Evolutionary conservation across 2,329 filamentous ascomycete genomes (phyloP).

Genomic region (Botryotinia convoluta): DNA sequence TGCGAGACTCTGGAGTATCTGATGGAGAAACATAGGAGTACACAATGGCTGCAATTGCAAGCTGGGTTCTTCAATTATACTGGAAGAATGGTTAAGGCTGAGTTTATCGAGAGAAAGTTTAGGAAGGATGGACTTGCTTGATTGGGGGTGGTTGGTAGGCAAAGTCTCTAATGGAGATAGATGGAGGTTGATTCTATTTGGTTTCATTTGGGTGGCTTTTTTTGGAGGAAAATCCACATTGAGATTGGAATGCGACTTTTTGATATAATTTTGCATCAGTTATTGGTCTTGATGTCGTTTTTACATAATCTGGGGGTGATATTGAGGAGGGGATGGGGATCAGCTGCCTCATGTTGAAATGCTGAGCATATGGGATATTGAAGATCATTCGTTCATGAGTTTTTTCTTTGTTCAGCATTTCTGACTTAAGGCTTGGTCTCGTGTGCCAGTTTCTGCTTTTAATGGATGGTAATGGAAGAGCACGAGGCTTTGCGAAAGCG

Average conservation of each 20-base stretch:
- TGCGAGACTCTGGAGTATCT: slow-evolving; percentile 35
- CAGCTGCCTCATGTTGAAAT: neutral
- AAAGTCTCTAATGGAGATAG: neutral
- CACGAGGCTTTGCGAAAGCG: neutral
- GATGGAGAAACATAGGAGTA: slow-evolving; percentile 27
- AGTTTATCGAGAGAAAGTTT: slow-evolving; percentile 38
- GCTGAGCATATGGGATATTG: neutral
- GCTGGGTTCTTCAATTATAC: slow-evolving; percentile 38
- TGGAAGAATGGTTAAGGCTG: slow-evolving; percentile 34
- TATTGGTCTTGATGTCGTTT: neutral
- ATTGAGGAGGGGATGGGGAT: neutral
- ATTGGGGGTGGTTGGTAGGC: neutral
- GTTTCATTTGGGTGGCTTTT: neutral
- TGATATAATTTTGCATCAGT: neutral
- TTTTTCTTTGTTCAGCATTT: neutral
- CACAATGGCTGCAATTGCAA: slow-evolving; percentile 38
- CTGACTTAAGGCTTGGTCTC: neutral
- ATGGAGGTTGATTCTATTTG: neutral
- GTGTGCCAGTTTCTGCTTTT: neutral
- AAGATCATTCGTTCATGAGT: neutral
- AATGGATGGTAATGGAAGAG: neutral
- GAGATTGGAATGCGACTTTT: neutral
- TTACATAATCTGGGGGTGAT: neutral
- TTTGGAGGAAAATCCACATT: neutral
- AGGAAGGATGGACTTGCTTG: slow-evolving; percentile 25